A percentile compares a stretch with the other conserved stretches of the same genome.
phyloP scores from a whole-genome alignment of 1,284 basidiomycete genomes.

The Sporisorium reilianum region DNA sequence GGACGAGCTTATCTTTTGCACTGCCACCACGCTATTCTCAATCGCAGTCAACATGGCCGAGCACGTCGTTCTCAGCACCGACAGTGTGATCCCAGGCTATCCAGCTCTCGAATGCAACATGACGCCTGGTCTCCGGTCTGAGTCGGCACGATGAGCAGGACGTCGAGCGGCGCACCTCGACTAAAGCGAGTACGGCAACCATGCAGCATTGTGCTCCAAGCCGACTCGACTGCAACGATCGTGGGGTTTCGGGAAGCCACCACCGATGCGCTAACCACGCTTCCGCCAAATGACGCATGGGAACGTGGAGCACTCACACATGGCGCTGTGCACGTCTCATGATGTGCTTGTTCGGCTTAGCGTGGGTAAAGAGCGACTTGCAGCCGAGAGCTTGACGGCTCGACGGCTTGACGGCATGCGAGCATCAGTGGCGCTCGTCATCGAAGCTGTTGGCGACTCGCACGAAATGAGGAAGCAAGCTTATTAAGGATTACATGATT shows the following conservation, averaged over 20 bases:
- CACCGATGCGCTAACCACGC: background rate
- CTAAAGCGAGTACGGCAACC: too few species aligned
- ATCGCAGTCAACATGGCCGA: background rate
- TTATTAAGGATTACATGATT: slow-evolving; percentile 2
- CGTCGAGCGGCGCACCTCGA: too few species aligned
- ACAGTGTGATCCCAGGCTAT: background rate
- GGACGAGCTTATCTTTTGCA: slow-evolving; percentile 4
- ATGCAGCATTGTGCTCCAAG: slow-evolving; percentile 2
- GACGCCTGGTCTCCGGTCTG: slow-evolving; percentile 4
- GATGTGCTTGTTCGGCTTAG: slow-evolving; percentile 2
- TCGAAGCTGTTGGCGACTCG: slow-evolving; percentile 1
- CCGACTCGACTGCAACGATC: slow-evolving; percentile 4
- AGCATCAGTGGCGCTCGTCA: slow-evolving; percentile 1
- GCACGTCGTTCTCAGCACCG: background rate
- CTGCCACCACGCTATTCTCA: background rate
- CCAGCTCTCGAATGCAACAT: background rate
- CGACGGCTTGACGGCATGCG: background rate
- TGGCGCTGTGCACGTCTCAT: background rate
- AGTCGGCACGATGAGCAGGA: too few species aligned
- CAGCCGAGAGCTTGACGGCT: background rate
- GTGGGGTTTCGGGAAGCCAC: background rate
- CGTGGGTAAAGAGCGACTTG: background rate
- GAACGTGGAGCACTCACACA: background rate
- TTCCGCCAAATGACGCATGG: slow-evolving; percentile 1
- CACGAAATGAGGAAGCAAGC: background rate